These are phyloP conservation scores for Lagenaria siceraria DNA, from an alignment of 306 rosid species.

Conservation along the genomic window DNA sequence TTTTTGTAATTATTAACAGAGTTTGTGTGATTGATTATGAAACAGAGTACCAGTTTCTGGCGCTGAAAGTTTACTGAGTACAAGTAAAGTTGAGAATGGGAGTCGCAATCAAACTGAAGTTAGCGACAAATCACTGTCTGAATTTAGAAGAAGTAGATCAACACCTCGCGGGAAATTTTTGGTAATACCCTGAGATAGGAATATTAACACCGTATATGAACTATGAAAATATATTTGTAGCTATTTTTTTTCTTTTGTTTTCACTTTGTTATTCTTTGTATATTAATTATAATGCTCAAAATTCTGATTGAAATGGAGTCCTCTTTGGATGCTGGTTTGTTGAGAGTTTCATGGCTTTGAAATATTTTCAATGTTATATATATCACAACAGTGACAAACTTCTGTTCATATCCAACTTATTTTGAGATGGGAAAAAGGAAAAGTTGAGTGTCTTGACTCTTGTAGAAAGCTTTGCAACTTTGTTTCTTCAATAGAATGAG, in stretches of 20 bases:
- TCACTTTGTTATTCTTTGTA: not conserved
- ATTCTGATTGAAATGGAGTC: not conserved
- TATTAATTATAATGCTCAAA: not conserved
- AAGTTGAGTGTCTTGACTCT: not conserved
- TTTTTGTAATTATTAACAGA: not conserved
- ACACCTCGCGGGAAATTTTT: conserved; percentile 80
- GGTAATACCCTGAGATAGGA: conserved; percentile 32
- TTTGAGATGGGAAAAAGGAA: not conserved
- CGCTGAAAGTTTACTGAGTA: not conserved
- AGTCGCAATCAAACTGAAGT: conserved; percentile 43
- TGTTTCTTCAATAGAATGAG: too few species aligned
- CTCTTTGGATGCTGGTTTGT: not conserved
- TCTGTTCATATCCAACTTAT: not conserved
- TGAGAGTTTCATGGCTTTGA: not conserved
- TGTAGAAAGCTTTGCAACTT: too few species aligned
- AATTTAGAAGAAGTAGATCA: conserved; percentile 64
- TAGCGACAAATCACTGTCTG: conserved; percentile 36
- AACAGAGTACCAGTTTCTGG: not conserved
- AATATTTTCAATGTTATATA: not conserved
- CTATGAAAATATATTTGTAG: not conserved
- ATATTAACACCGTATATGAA: not conserved
- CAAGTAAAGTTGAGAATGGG: conserved; percentile 8
- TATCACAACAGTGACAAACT: not conserved
- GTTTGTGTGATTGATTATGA: not conserved
- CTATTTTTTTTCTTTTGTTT: not conserved